Percentiles rank a stretch among this genome's conserved stretches.
Evolutionary conservation across 176 grass and related monocot species (phyloP).

Genomic region (Aegilops speltoides): DNA sequence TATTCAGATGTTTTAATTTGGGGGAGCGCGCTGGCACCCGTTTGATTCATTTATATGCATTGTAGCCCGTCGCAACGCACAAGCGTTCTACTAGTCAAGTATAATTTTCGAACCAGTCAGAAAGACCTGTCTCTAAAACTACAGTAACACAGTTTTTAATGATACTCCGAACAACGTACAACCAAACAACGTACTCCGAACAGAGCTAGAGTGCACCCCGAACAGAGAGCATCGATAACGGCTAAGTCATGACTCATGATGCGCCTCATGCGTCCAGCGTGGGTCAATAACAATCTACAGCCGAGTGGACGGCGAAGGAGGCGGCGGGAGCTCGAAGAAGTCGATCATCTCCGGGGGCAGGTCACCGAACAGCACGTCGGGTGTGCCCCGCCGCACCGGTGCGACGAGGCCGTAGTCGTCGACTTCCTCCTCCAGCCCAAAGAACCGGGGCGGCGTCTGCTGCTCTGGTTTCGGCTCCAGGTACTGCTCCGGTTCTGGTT

Average conservation of each 20-base stretch:
- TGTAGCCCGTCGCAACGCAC: no score
- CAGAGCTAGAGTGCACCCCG: not conserved
- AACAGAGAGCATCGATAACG: not conserved
- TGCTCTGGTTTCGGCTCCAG: constrained; percentile 8
- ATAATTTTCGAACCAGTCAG: not conserved
- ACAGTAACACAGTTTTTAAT: not conserved
- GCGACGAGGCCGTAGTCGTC: not conserved
- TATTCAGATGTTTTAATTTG: no score
- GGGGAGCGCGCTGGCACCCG: fast-evolving
- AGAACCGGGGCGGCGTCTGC: not conserved
- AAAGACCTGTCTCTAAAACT: not conserved
- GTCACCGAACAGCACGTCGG: constrained; percentile 29
- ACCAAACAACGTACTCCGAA: not conserved
- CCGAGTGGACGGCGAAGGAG: not conserved
- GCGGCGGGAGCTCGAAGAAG: constrained; percentile 32
- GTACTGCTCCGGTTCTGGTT: not conserved
- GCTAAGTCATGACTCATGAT: not conserved
- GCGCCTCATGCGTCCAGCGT: not conserved
- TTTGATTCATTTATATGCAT: no score
- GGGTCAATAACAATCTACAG: not conserved
- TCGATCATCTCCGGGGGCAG: constrained; percentile 20
- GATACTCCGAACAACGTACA: not conserved
- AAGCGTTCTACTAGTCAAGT: not conserved
- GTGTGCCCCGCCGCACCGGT: not conserved
- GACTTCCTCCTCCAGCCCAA: constrained; percentile 9